Base-by-base conservation (phyloP, 2,329 filamentous ascomycete species). In the Dendryphion nanum region DNA sequence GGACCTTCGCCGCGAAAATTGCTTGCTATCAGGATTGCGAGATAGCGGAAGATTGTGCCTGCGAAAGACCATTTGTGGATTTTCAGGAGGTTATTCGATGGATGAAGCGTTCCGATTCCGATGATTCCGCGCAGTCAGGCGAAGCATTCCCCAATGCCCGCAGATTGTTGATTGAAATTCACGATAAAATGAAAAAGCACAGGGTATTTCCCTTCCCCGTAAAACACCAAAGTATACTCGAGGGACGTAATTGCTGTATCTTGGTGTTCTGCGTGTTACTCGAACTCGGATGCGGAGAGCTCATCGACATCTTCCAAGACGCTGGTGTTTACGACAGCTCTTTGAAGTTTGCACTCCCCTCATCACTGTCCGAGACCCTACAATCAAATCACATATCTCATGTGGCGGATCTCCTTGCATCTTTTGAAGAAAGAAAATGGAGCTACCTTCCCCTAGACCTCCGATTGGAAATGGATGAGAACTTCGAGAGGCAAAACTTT, bases 191-290 rank as follows among this genome's bases (percentile, higher is more conserved):
- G n/a, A n/a, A n/a, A n/a, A n/a, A n/a, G n/a, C n/a, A n/a, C n/a
- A n/a, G n/a, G n/a, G n/a, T n/a, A n/a, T n/a, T n/a, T n/a, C n/a
- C n/a, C n/a, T n/a, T n/a, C n/a, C n/a, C n/a, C n/a, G n/a, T n/a
- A n/a, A n/a, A n/a, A n/a, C n/a, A n/a, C n/a, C n/a, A 26, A 26
- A 26, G 23, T 8, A 26, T 26, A 26, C 23, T 26, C n/a, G 23
- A 26, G 23, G 20, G 34, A 4, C 18, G 40, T 1, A 16, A 43
- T 14, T 29, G 38, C 15, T 53, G 44, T 34, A 44, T 45, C 33
- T 21, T 38, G n/a, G 53, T 61, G 6, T 59, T 61, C 37, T 42
- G 54, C 33, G 51, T 53, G 5, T 41, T 61, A 3, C 45, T 58
- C 5, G 30, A 42, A 5, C 41, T 45, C 7, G 42, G 29, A 7